These are phyloP conservation scores for Coniochaeta ligniaria DNA, from an alignment of 2,329 filamentous ascomycete species.

Conservation along the genomic window DNA sequence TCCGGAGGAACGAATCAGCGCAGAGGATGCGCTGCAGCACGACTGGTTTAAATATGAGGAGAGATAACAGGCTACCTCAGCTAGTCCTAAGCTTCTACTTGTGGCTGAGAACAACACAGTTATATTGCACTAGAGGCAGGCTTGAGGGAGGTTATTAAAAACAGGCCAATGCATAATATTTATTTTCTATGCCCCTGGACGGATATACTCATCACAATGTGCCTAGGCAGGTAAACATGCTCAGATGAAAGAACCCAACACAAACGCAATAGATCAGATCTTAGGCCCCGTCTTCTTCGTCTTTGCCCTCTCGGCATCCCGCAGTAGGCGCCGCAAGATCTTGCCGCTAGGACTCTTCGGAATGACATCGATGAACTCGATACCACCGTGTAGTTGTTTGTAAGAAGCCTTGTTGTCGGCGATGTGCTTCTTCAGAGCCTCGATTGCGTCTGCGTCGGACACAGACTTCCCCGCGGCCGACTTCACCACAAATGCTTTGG, in stretches of 20 bases:
- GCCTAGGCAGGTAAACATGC: not conserved
- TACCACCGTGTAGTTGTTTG: constrained; percentile 47
- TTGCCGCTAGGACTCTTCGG: constrained; percentile 61
- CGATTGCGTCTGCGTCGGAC: constrained; percentile 34
- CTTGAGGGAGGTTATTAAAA: not conserved
- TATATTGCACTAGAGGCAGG: not conserved
- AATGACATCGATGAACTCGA: constrained; percentile 49
- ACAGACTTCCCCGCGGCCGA: constrained; percentile 32
- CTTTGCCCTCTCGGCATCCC: constrained; percentile 59
- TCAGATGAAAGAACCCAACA: not conserved
- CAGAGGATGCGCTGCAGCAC: not conserved
- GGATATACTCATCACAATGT: not conserved
- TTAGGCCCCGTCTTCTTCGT: constrained; percentile 37
- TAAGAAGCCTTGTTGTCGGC: constrained; percentile 49
- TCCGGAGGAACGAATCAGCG: not conserved
- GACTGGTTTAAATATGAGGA: not conserved
- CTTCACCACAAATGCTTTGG: constrained; percentile 54
- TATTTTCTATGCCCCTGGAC: not conserved
- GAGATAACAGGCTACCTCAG: not conserved
- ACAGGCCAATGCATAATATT: not conserved
- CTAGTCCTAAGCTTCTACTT: not conserved
- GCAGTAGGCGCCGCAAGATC: constrained; percentile 54
- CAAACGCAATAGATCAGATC: constrained; percentile 34
- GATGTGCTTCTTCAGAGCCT: constrained; percentile 44
- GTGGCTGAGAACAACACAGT: not conserved